Evolutionary conservation across 768 basidiomycete species (phyloP).

Genomic region (Clathrus columnatus): DNA sequence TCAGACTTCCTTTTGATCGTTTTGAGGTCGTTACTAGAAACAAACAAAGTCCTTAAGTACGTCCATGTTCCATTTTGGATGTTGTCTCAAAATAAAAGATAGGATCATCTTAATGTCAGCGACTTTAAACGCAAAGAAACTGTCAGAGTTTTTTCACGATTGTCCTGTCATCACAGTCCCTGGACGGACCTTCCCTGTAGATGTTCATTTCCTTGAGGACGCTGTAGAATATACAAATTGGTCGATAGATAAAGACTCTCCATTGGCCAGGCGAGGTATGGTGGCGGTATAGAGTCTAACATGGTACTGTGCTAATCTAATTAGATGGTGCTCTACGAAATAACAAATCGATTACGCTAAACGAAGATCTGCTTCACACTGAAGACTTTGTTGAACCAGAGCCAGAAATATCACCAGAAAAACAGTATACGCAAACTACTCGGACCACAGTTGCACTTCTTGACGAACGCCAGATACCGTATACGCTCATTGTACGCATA

Average conservation of each 20-base stretch:
- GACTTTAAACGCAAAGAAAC: constrained; percentile 85
- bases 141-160: constrained; percentile 81
- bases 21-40: constrained; percentile 69
- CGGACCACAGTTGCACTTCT: constrained; percentile 72
- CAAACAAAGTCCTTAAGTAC: constrained; percentile 79
- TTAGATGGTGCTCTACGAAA: constrained; percentile 52
- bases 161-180: constrained; percentile 79
- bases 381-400: constrained; percentile 51
- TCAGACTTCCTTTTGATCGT: constrained; percentile 95
- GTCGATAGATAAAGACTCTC: constrained; percentile 71
- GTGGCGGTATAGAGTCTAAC: constrained; percentile 5
- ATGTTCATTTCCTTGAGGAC: constrained; percentile 80
- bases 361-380: constrained; percentile 63
- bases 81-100: constrained; percentile 4
- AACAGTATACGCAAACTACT: constrained; percentile 72
- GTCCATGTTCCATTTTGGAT: constrained; percentile 13
- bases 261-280: constrained; percentile 67
- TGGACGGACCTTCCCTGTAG: constrained; percentile 91
- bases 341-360: constrained; percentile 57
- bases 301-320: neutral
- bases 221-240: constrained; percentile 76
- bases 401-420: constrained; percentile 50
- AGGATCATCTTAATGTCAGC: constrained; percentile 97
- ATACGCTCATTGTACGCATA: constrained; percentile 78
- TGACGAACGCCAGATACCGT: constrained; percentile 84